phyloP scores from a whole-genome alignment of 495 filamentous ascomycete species.

The Entonaema liquescens region DNA sequence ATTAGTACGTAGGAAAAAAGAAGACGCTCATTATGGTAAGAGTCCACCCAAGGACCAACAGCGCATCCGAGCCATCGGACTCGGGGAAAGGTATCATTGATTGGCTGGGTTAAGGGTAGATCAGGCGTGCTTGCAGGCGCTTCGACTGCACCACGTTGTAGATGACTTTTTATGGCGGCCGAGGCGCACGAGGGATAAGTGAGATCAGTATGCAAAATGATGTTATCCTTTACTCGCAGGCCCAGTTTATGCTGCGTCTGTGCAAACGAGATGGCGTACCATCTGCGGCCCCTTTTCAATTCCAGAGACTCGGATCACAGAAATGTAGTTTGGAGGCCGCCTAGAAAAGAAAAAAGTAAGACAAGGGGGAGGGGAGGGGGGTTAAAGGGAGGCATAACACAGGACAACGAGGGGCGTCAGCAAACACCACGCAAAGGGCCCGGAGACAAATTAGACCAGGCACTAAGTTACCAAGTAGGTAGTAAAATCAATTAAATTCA shows the following conservation, averaged over 20 bases:
- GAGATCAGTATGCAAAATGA: conserved; percentile 41
- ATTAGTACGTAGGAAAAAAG: conserved; percentile 6
- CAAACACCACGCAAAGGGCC: background rate
- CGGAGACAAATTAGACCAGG: background rate
- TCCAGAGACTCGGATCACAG: conserved; percentile 24
- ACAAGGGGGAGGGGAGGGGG: background rate
- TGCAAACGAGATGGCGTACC: conserved; percentile 26
- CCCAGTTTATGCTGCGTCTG: conserved; percentile 30
- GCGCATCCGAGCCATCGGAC: conserved; percentile 34
- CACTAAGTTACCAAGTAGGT: background rate
- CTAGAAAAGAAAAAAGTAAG: background rate
- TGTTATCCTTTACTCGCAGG: conserved; percentile 30
- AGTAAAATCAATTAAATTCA: conserved; percentile 17
- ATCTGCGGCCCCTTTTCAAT: conserved; percentile 30
- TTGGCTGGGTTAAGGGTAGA: conserved; percentile 39
- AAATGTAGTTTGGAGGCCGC: conserved; percentile 27
- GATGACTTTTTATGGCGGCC: conserved; percentile 28
- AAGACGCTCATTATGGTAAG: conserved; percentile 13
- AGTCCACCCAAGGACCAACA: conserved; percentile 39
- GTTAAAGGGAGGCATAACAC: background rate
- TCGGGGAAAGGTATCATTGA: conserved; percentile 28
- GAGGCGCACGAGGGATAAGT: conserved; percentile 27
- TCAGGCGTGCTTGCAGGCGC: conserved; percentile 46
- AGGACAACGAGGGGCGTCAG: background rate
- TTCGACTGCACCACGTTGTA: conserved; percentile 38